Base-by-base conservation (phyloP, 495 filamentous ascomycete genomes). In the Penicillium paradoxum region DNA sequence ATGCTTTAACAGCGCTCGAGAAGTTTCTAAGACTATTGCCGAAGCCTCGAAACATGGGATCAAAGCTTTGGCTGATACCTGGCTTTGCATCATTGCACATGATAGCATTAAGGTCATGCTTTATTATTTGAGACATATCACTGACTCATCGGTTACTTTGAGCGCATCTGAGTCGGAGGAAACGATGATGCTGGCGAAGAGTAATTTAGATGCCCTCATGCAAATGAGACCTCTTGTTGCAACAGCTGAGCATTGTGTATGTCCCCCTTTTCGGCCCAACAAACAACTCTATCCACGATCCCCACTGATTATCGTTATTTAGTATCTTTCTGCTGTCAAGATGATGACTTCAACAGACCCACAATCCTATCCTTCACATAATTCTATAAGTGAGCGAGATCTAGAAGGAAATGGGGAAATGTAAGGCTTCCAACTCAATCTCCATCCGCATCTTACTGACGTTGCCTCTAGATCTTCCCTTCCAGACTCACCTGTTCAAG, bases 181-280 rank as follows among this genome's bases (percentile, higher is more conserved):
- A 6, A 55, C 48, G 8, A 34, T 40, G 19, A 10, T 50, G 19
- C 43, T 60, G 13, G 47, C 49, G 1, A 54, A 60, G 14, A 51
- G 21, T 5, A 63, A 63, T 33, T 25, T 60, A 17, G 43, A 59
- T 32, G 53, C 45, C 10, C 49, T 63, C 5, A 25, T 51, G 8
- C 60, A 57, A 25, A 63, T 63, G 60, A 48, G 58, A 27, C 17
- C 58, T 32, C 38, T 61, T n/a, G 58, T 61, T 22, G 54, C 54
- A 19, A 61, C 58, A 11, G 58, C 58, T 1, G 51, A 61, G 37
- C 55, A 61, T 39, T 61, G 58, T 38, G 57, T 60, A 50, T 17
- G 57, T 50, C 10, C 6, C 15, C 1, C 2, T 6, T 29, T 14
- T 27, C 30, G 8, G 18, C 30, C 10, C 25, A 14, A 2, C n/a